Evolutionary conservation across 2,329 filamentous ascomycete species (phyloP), one percentile per base, ranked within the genome.

Genomic region (Ophiostoma sp.): DNA sequence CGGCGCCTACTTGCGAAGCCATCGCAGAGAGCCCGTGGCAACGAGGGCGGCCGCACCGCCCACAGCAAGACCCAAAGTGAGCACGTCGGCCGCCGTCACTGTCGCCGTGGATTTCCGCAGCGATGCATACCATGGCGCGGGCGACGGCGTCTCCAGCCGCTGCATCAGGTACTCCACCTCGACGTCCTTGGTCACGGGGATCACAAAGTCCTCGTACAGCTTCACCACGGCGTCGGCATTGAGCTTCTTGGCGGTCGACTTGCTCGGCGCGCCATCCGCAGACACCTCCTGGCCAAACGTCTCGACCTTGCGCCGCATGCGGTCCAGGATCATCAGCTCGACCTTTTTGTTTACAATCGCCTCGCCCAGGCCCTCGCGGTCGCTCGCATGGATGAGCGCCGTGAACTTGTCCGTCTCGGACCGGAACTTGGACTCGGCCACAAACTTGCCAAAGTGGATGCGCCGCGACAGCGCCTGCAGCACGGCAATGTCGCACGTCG

Each of bases 131-230:
- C 71, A 72, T 16, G 70, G 68, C 64, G 63, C 41, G 41, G 63
- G 64, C 27, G 67, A n/a, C 14, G 65, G 42, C 40, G 64, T 16
- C 45, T 52, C 41, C 44, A 99, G 81, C 72, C 95, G 86, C 79
- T 98, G 92, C 92, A 99, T 96, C 73, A 99, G 82, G 77, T 99
- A 99, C 74, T 99, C 95, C 9, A 99, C 93, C 82, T 99, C 95
- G 55, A 99, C 94, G 72, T 93, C 90, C 79, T 99, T 99, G n/a
- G 95, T 99, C 77, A 98, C 79, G 0, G 95, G 95, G 74, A 99
- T 99, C 70, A 99, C 93, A 79, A 91, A 91, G 77, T 97, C 86
- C 84, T 87, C 87, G 80, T 97, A 97, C 89, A 96, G 94, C 71
- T 85, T 83, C 66, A 96, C 92, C 38, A 97, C 92, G 0, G 93